Base-by-base conservation (phyloP, 495 filamentous ascomycete genomes). In the Podospora appendiculata region DNA sequence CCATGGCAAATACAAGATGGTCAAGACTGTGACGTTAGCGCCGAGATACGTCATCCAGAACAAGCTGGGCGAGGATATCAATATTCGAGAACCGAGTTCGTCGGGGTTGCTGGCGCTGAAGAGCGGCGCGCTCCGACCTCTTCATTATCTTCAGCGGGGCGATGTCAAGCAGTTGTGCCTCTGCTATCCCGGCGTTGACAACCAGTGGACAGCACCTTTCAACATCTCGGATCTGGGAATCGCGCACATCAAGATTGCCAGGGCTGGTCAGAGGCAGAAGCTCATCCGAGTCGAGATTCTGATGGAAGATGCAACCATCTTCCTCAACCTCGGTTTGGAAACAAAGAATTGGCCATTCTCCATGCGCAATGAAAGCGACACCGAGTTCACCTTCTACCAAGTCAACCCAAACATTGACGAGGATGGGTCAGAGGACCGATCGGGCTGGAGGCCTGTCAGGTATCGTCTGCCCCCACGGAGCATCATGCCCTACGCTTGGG, bases 401-500 rank as follows among this genome's bases (percentile, higher is more conserved):
- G 83, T 86, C 11, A 82, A 82, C 56, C 79, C 78, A 17, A 79
- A 76, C 60, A 54, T 81, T 13, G 85, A 89, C 51, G 92, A 95
- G 55, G 92, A 95, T 49, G 86, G 86, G 45, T 82, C 84, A 51
- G 86, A 91, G 55, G 89, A 94, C 56, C 74, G 79, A 40, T 88
- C 85, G 46, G 86, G 88, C 6, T 98, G 91, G 87, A 82, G 87
- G 50, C 89, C 88, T 10, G 87, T 97, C 56, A 76, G 88, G 39
- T 98, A 98, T 65, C 87, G 91, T n/a, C 79, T 98, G 12, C 93
- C 93, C 4, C 83, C 90, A 7, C 79, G 94, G 34, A 96, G 92
- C 66, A 95, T 97, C 69, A 98, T 98, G 93, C 92, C 94, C 5
- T 98, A 98, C 64, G 92, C 93, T 32, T 98, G 93, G 93, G 94